Evolutionary conservation across 2,329 filamentous ascomycete species (phyloP).

Genomic region (Colletotrichum phormii): DNA sequence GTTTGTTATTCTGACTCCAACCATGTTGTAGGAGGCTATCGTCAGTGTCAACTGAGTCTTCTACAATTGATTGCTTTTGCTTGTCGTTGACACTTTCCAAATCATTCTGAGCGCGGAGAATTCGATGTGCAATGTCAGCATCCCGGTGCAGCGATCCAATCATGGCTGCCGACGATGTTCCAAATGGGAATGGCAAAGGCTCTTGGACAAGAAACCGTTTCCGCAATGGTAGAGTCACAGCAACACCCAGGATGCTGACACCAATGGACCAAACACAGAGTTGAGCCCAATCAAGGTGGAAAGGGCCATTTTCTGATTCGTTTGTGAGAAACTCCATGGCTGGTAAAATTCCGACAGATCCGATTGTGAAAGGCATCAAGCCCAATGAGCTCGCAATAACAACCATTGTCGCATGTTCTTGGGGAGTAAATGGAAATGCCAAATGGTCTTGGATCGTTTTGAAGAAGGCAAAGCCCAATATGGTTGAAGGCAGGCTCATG

Average conservation of each 20-base stretch:
- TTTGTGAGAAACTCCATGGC: conserved; percentile 4
- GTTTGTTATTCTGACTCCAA: not conserved
- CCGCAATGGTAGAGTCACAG: not conserved
- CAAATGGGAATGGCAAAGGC: conserved; percentile 3
- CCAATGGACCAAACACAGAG: conserved; percentile 5
- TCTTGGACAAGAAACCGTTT: not conserved
- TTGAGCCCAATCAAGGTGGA: not conserved
- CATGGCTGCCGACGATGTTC: conserved; percentile 9
- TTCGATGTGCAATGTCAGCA: not conserved
- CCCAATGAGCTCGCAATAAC: conserved; percentile 4
- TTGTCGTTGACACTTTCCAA: not conserved
- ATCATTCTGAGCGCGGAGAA: conserved; percentile 1
- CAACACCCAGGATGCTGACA: conserved; percentile 3
- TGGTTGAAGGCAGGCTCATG: not conserved
- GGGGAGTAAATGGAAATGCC: not conserved
- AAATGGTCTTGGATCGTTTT: not conserved
- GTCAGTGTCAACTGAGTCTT: not conserved
- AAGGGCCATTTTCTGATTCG: not conserved
- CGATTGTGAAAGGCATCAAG: conserved; percentile 8
- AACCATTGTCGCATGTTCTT: not conserved
- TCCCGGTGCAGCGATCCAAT: not conserved
- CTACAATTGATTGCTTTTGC: not conserved
- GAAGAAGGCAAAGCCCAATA: not conserved
- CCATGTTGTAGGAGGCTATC: not conserved
- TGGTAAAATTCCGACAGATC: not conserved